A percentile compares a stretch with the other conserved stretches of the same genome.
Evolutionary conservation across 2,329 filamentous ascomycete genomes (phyloP).

Genomic region (Colletotrichum falcatum): DNA sequence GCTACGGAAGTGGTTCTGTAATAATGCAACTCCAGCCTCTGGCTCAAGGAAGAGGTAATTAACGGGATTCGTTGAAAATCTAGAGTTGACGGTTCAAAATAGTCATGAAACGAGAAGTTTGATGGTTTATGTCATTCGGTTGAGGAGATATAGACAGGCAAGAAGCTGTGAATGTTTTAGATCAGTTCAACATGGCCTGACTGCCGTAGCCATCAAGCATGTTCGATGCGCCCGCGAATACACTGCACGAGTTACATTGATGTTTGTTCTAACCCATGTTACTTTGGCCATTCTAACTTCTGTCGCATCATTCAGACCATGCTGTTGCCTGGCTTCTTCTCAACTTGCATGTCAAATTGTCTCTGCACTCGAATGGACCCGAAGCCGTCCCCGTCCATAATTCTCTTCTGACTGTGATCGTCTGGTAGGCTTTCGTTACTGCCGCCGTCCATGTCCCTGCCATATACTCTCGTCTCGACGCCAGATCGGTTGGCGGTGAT

Average conservation of each 20-base stretch:
- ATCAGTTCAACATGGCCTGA: no score
- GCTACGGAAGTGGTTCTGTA: background rate
- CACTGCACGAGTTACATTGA: background rate
- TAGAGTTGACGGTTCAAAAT: no score
- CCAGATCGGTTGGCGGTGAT: slow-evolving; percentile 10
- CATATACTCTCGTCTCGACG: slow-evolving; percentile 34
- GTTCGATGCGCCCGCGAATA: background rate
- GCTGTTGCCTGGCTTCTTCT: slow-evolving; percentile 18
- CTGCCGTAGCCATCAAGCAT: background rate
- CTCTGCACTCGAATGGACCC: slow-evolving; percentile 32
- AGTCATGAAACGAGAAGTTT: no score
- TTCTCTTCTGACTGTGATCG: slow-evolving; percentile 34
- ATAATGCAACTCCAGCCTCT: background rate
- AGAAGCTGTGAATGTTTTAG: no score
- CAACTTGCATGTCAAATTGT: slow-evolving; percentile 32
- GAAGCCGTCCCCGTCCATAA: slow-evolving; percentile 18
- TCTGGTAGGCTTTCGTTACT: slow-evolving; percentile 34
- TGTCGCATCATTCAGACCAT: background rate
- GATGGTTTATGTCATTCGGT: no score
- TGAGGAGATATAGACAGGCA: background rate
- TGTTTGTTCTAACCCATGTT: background rate
- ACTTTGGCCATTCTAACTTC: background rate
- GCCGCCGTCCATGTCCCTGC: slow-evolving; percentile 26
- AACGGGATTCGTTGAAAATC: background rate
- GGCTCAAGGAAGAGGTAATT: background rate